A percentile compares a stretch with the other conserved stretches of the same genome.
Conservation (phyloP, 495 filamentous ascomycete genomes). For the Podospora sp. region DNA sequence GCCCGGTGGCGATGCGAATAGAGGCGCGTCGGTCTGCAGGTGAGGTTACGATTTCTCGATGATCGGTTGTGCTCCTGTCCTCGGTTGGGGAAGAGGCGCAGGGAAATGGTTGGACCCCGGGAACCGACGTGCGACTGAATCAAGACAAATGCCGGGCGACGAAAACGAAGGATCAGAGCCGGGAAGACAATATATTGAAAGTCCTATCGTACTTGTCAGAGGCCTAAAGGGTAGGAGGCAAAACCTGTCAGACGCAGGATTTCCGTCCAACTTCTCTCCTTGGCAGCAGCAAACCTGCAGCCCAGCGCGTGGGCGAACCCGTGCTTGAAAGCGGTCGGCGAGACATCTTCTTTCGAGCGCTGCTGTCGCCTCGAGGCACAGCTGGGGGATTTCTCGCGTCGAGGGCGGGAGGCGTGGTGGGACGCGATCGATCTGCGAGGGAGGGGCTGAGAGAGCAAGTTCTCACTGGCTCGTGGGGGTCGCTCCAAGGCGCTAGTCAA, state of each 20-base stretch:
- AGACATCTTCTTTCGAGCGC: background rate
- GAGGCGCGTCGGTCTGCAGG: background rate
- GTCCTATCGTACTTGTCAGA: background rate
- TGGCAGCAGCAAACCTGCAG: background rate
- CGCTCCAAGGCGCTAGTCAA: slow-evolving; percentile 26
- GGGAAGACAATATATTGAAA: background rate
- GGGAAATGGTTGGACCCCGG: background rate
- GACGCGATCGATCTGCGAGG: background rate
- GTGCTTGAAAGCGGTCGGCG: background rate
- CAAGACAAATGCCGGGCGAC: background rate
- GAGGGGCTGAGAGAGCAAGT: slow-evolving; percentile 30
- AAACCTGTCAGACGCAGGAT: background rate
- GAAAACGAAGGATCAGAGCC: background rate
- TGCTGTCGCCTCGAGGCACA: background rate
- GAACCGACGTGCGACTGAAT: background rate
- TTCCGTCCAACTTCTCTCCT: background rate
- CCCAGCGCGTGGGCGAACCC: background rate
- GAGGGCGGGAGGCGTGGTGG: slow-evolving; percentile 3
- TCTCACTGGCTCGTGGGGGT: slow-evolving; percentile 30
- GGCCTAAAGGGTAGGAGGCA: background rate
- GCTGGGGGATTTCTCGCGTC: background rate
- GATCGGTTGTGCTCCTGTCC: background rate
- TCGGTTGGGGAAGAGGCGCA: background rate
- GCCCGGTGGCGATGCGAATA: background rate
- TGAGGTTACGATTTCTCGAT: background rate